Evolutionary conservation across 192 early-diverging fungal species (phyloP).

Genomic region (Radiomyces spectabilis): DNA sequence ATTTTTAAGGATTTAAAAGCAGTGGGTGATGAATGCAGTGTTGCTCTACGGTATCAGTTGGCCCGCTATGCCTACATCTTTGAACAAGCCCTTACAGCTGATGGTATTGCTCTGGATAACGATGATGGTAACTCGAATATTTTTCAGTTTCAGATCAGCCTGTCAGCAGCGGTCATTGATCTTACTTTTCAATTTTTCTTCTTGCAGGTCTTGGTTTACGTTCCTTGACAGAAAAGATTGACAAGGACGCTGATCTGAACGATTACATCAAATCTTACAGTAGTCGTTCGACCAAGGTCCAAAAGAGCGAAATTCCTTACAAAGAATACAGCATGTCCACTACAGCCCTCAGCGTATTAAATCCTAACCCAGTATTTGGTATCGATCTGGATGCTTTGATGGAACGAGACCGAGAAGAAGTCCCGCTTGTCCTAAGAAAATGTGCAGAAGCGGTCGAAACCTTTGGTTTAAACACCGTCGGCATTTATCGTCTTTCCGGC

Average conservation of each 20-base stretch:
- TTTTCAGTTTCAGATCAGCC: not conserved
- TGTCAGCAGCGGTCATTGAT: too few relatives aligned
- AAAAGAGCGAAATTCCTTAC: slow-evolving; percentile 34
- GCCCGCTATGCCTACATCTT: slow-evolving; percentile 73
- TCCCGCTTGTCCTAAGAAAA: slow-evolving; percentile 74
- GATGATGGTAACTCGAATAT: slow-evolving; percentile 9
- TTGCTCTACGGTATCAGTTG: slow-evolving; percentile 71
- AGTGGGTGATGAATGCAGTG: slow-evolving; percentile 78
- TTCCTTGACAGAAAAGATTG: slow-evolving; percentile 50
- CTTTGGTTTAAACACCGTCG: slow-evolving; percentile 61
- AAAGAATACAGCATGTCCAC: slow-evolving; percentile 37
- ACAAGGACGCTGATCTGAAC: slow-evolving; percentile 48
- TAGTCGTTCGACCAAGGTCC: slow-evolving; percentile 7
- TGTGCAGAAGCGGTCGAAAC: slow-evolving; percentile 80
- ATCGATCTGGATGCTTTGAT: slow-evolving; percentile 62
- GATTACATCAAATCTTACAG: slow-evolving; percentile 34
- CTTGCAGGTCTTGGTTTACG: slow-evolving; percentile 23
- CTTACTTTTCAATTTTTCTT: not conserved
- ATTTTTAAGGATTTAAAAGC: slow-evolving; percentile 46
- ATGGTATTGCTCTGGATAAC: slow-evolving; percentile 57
- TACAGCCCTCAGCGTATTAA: slow-evolving; percentile 50
- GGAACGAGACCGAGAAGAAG: slow-evolving; percentile 59
- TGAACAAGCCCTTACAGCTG: slow-evolving; percentile 67
- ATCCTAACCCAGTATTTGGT: slow-evolving; percentile 77
- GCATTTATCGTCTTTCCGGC: slow-evolving; percentile 89